Evolutionary conservation across 192 early-diverging fungal species (phyloP), one percentile per base, ranked within the genome.

Genomic region (Mortierella hygrophila): DNA sequence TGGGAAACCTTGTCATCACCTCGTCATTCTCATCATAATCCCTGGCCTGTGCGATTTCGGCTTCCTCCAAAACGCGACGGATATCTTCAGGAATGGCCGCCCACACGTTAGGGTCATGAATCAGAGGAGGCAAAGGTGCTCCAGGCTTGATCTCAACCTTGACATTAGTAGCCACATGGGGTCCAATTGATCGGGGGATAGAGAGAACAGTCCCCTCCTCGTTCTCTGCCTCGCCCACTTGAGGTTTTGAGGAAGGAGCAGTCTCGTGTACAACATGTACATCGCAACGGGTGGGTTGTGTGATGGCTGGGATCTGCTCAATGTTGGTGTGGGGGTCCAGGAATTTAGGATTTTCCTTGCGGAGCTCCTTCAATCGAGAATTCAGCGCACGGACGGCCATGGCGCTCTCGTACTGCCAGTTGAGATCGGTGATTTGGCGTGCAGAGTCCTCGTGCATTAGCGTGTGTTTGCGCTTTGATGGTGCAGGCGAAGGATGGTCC

Each of bases 281-380:
- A 8, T 77, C 26, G 35, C 88, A 88, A 1, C 75, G 72, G 35
- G 77, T 89, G 7, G 93, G 91, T 78, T 94, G 93, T 11, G 83
- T 75, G 8, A 80, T 78, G n/a, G 41, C 46, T n/a, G 91, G 91
- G 0, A 92, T 70, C 75, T 93, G 93, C 60, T 92, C 86, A 18
- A 90, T 85, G 32, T 93, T 90, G 15, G 92, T 92, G 52, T 94
- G 93, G 11, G 90, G 88, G 54, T 94, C 93, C 82, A 89, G 88
- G 71, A 91, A 94, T 41, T 70, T 88, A 5, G 88, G 80, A 70
- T 90, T 91, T 18, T 87, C 87, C 23, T 75, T 78, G 4, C 93
- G 85, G 40, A 88, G 76, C 41, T 78, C 81, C 13, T 80, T 88
- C 26, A 94, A 75, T 46, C 89, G 78, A 32, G 88, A 74, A 88